Evolutionary conservation across 2,329 filamentous ascomycete genomes (phyloP).

Genomic region (Alternaria panax): DNA sequence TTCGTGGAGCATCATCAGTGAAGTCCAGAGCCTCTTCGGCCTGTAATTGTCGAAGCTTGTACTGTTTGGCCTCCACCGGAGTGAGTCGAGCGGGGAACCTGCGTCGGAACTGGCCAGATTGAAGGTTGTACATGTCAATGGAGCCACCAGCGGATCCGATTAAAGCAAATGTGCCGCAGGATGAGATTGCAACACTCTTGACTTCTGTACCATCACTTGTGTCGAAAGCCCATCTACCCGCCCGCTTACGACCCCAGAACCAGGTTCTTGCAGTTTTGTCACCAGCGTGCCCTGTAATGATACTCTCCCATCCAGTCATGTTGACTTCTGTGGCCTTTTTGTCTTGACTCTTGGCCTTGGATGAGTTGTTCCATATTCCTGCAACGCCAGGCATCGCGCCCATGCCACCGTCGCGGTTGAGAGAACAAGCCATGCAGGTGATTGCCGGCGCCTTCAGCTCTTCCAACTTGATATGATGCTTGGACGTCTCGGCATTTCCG

Average conservation of each 20-base stretch:
- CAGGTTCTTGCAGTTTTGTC: constrained; percentile 89
- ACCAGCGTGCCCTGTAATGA: constrained; percentile 88
- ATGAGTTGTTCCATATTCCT: constrained; percentile 81
- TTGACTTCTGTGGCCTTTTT: constrained; percentile 77
- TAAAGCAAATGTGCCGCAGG: constrained; percentile 92
- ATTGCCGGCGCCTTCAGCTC: constrained; percentile 88
- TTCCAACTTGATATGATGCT: constrained; percentile 70
- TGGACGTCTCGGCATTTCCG: constrained; percentile 63
- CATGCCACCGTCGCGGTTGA: constrained; percentile 95
- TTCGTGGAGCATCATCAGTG: constrained; percentile 37
- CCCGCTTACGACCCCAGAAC: constrained; percentile 96
- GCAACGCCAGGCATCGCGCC: constrained; percentile 81
- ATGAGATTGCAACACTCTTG: constrained; percentile 82
- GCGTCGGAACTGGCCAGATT: constrained; percentile 88
- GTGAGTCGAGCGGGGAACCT: constrained; percentile 83
- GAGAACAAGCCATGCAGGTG: constrained; percentile 85
- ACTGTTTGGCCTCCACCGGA: constrained; percentile 77
- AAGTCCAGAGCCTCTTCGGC: constrained; percentile 55
- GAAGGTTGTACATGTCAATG: constrained; percentile 95
- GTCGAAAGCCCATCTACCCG: constrained; percentile 90
- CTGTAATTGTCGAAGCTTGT: constrained; percentile 70
- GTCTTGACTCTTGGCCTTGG: constrained; percentile 63
- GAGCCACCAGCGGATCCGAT: constrained; percentile 83
- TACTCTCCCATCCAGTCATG: constrained; percentile 94
- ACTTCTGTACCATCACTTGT: constrained; percentile 86